Evolutionary conservation across 345 rosid genomes (phyloP), one percentile per base, ranked within the genome.

Genomic region (Populus simonii): DNA sequence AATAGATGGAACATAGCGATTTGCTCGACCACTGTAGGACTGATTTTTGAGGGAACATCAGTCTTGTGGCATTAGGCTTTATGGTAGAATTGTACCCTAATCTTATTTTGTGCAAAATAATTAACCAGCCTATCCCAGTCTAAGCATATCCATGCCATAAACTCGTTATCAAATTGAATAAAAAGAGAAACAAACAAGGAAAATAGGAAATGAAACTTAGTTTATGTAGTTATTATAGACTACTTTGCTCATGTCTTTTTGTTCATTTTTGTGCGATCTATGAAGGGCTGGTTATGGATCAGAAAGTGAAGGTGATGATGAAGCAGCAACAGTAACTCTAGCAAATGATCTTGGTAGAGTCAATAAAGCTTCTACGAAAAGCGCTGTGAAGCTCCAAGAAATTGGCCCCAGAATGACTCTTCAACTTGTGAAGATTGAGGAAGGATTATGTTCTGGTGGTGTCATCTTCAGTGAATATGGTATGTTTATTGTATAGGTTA

Each of bases 381-480:
- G 97, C 70, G 97, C 96, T 23, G 93, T 91, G 78, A 90, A 84
- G 87, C 97, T 94, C 68, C 98, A 94, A 81, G 99, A 96, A 76
- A 88, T 94, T 80, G 97, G 98, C 77, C 98, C 98, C 12, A 92
- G 99, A 80, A 94, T 96, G 99, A 91, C 92, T 18, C 91, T 91
- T 71, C 88, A 89, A 73, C 89, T 88, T 68, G 27, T 84, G 29
- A 94, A 86, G 83, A 76, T 94, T 29, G 99, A 96, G 88, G 97
- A 91, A 77, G 99, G 97, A 71, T 85, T 96, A 76, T 92, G 99
- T 82, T 72, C 95, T 7, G 98, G 97, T 71, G 88, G 85, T 66
- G 86, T 91, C 86, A 90, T 94, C 83, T 92, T 91, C 84, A 89
- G 75, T 77, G 80, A 68, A 76, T 79, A 77, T 63, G 82, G 82